phyloP scores from a whole-genome alignment of 768 basidiomycete genomes.

The Psilocybe cubensis region DNA sequence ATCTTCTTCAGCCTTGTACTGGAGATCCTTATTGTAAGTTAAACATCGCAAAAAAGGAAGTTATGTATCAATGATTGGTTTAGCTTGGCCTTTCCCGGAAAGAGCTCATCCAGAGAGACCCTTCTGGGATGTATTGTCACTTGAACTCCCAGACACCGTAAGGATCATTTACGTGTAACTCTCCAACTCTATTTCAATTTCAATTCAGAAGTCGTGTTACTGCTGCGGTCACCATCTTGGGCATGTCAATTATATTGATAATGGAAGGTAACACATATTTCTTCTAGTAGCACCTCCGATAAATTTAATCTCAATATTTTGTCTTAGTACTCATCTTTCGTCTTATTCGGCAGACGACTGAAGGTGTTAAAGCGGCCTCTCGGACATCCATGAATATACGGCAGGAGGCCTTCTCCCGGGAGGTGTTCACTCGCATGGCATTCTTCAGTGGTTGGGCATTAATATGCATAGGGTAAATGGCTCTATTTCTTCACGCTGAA shows the following conservation, averaged over 20 bases:
- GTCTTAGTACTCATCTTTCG: not conserved
- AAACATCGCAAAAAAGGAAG: no score
- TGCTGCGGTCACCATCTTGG: not conserved
- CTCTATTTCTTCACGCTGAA: not conserved
- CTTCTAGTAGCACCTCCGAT: not conserved
- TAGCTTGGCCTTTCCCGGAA: not conserved
- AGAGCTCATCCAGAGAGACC: not conserved
- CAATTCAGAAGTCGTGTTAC: not conserved
- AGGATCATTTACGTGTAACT: not conserved
- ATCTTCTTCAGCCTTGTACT: not conserved
- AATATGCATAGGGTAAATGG: not conserved
- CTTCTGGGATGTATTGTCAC: conserved; percentile 9
- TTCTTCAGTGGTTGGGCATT: not conserved
- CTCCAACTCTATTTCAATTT: not conserved
- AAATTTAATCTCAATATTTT: not conserved
- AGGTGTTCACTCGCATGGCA: not conserved
- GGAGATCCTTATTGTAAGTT: not conserved
- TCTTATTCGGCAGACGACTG: not conserved
- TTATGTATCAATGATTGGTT: not conserved
- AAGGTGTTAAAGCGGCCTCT: not conserved
- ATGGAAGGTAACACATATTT: conserved; percentile 24
- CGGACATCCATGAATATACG: not conserved
- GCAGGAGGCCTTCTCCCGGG: not conserved
- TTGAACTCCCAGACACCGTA: not conserved
- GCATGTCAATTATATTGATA: conserved; percentile 38